Evolutionary conservation across 306 rosid species (phyloP).

Genomic region (Citrullus colocynthis): DNA sequence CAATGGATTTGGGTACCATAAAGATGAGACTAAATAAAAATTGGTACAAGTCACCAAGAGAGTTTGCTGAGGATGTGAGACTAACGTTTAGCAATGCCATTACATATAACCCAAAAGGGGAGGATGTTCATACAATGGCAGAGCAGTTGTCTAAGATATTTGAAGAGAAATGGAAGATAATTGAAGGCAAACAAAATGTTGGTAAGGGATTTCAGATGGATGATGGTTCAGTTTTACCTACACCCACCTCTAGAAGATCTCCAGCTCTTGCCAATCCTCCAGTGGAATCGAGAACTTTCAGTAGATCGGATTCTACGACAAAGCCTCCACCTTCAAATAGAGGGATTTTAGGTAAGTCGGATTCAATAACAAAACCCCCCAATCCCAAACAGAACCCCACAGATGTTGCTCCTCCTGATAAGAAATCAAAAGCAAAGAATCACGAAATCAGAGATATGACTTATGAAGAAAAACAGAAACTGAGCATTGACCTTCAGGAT

Average conservation of each 20-base stretch:
- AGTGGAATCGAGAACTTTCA: constrained; percentile 34
- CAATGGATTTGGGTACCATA: constrained; percentile 93
- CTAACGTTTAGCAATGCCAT: constrained; percentile 84
- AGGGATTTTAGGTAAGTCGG: constrained; percentile 43
- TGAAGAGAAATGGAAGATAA: constrained; percentile 58
- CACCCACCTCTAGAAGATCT: constrained; percentile 33
- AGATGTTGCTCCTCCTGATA: constrained; percentile 33
- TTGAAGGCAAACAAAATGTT: constrained; percentile 44
- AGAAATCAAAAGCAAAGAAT: constrained; percentile 81
- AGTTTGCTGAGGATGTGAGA: constrained; percentile 86
- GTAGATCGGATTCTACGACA: constrained; percentile 47
- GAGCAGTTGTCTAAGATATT: constrained; percentile 59
- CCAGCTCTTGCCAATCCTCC: constrained; percentile 12
- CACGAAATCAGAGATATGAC: constrained; percentile 74
- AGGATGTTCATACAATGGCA: constrained; percentile 84
- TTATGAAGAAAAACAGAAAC: constrained; percentile 69
- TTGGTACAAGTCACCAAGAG: constrained; percentile 70
- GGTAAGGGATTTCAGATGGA: constrained; percentile 32
- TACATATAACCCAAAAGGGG: constrained; percentile 72
- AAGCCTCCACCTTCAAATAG: constrained; percentile 23
- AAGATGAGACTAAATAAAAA: constrained; percentile 51
- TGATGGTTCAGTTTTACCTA: constrained; percentile 22
- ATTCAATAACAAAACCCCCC: constrained; percentile 29
- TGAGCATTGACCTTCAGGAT: constrained; percentile 58
- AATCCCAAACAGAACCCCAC: constrained; percentile 18